Evolutionary conservation across 73 alveolate species (phyloP).

Genomic region (Halteria grandinella): DNA sequence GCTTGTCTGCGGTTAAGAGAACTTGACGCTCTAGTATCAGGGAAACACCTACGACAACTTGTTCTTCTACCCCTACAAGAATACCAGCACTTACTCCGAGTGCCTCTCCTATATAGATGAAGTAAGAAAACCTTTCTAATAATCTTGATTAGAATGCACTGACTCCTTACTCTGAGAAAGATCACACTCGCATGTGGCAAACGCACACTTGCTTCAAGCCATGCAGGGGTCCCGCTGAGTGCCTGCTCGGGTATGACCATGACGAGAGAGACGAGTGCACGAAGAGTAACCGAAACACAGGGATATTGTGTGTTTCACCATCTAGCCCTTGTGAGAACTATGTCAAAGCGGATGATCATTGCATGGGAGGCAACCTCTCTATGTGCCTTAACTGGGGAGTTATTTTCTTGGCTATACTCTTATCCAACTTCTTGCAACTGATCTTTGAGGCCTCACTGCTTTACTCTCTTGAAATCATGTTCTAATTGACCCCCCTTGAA

Average conservation of each 20-base stretch:
- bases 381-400: conserved; percentile 37
- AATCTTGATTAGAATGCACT: background rate
- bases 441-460: conserved; percentile 65
- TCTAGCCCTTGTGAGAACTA: conserved; percentile 53
- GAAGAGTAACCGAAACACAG: conserved; percentile 11
- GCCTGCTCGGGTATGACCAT: conserved; percentile 40
- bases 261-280: conserved; percentile 65
- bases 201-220: conserved; percentile 73
- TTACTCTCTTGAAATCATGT: conserved; percentile 55
- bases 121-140: conserved; percentile 7
- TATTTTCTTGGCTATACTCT: conserved; percentile 51
- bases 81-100: conserved; percentile 31
- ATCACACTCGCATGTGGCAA: conserved; percentile 67
- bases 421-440: conserved; percentile 58
- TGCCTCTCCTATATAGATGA: conserved; percentile 54
- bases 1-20: conserved; percentile 30
- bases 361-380: conserved; percentile 20
- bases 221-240: conserved; percentile 51
- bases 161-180: conserved; percentile 50
- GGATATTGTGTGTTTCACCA: conserved; percentile 46
- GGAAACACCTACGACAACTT: conserved; percentile 64
- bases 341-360: conserved; percentile 48
- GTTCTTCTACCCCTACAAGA: conserved; percentile 36
- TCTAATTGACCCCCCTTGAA: conserved; percentile 63
- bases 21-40: conserved; percentile 11